Evolutionary conservation across 2,329 filamentous ascomycete genomes (phyloP).

Genomic region (Bertia moriformis): DNA sequence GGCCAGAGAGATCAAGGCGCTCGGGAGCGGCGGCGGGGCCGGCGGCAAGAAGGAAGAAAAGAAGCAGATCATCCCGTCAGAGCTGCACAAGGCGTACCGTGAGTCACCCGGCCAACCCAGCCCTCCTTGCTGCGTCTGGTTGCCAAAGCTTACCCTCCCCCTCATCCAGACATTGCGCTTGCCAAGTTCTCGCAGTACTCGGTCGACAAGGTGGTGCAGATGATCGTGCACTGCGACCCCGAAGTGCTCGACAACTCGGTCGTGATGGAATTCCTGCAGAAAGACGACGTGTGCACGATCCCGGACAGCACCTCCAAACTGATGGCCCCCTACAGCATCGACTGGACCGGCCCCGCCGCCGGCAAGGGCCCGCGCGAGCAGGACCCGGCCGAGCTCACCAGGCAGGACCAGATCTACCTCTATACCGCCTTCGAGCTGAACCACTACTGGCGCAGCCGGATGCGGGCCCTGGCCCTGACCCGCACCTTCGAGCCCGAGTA

Average conservation of each 20-base stretch:
- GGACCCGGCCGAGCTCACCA: conserved; percentile 74
- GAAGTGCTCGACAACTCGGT: conserved; percentile 79
- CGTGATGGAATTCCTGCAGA: conserved; percentile 91
- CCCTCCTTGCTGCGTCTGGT: not conserved
- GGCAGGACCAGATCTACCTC: conserved; percentile 90
- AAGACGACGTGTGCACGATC: conserved; percentile 82
- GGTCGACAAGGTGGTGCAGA: conserved; percentile 76
- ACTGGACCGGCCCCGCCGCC: conserved; percentile 85
- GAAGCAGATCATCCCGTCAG: conserved; percentile 88
- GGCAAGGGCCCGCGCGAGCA: conserved; percentile 64
- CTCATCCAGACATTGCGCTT: conserved; percentile 82
- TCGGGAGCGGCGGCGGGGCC: conserved; percentile 46
- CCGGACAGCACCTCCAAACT: conserved; percentile 80
- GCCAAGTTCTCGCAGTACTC: conserved; percentile 80
- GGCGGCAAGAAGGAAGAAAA: conserved; percentile 76
- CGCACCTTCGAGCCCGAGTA: conserved; percentile 77
- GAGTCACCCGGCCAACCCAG: not conserved
- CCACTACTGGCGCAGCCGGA: conserved; percentile 96
- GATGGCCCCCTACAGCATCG: conserved; percentile 88
- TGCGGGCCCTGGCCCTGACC: conserved; percentile 77
- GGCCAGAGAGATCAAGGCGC: conserved; percentile 86
- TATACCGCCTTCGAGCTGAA: conserved; percentile 87
- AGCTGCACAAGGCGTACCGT: conserved; percentile 75
- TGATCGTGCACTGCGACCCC: conserved; percentile 88
- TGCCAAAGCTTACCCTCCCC: conserved; percentile 8